Percentiles rank a stretch among this genome's conserved stretches.
Evolutionary conservation across 179 eudicot genomes (phyloP).

Genomic region (Beta lomatogona): DNA sequence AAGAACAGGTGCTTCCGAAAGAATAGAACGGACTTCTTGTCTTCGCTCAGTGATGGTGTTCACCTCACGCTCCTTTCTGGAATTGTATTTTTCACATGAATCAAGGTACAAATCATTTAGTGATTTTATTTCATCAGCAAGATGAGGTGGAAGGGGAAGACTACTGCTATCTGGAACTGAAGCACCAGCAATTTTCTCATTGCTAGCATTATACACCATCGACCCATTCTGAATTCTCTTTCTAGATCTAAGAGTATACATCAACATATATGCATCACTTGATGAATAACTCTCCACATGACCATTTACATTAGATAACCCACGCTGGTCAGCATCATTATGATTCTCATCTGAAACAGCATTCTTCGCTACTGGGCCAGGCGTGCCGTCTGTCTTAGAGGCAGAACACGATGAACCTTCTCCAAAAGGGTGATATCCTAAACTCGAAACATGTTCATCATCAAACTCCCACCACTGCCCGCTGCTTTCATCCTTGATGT

Average conservation of each 20-base stretch:
- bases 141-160: slow-evolving; percentile 72
- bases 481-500: slow-evolving; percentile 78
- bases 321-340: slow-evolving; percentile 31
- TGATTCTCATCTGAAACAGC: slow-evolving; percentile 40
- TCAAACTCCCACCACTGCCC: slow-evolving; percentile 99
- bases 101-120: slow-evolving; percentile 55
- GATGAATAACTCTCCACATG: slow-evolving; percentile 69
- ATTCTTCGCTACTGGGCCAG: slow-evolving; percentile 38
- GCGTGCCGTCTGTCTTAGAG: slow-evolving; percentile 45
- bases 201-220: slow-evolving; percentile 29
- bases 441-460: slow-evolving; percentile 84
- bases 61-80: slow-evolving; percentile 62
- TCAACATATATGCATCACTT: slow-evolving; percentile 95
- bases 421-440: slow-evolving; percentile 90
- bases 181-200: slow-evolving; percentile 37
- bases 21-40: slow-evolving; percentile 84
- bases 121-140: slow-evolving; percentile 59
- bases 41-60: slow-evolving; percentile 65
- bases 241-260: slow-evolving; percentile 66
- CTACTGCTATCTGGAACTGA: slow-evolving; percentile 26
- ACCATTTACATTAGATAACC: slow-evolving; percentile 34
- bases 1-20: slow-evolving; percentile 78
- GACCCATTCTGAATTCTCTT: slow-evolving; percentile 41
- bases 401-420: slow-evolving; percentile 54
- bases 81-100: slow-evolving; percentile 63